Base-by-base conservation (phyloP, 1,284 basidiomycete genomes). In the Fereydounia khargensis region DNA sequence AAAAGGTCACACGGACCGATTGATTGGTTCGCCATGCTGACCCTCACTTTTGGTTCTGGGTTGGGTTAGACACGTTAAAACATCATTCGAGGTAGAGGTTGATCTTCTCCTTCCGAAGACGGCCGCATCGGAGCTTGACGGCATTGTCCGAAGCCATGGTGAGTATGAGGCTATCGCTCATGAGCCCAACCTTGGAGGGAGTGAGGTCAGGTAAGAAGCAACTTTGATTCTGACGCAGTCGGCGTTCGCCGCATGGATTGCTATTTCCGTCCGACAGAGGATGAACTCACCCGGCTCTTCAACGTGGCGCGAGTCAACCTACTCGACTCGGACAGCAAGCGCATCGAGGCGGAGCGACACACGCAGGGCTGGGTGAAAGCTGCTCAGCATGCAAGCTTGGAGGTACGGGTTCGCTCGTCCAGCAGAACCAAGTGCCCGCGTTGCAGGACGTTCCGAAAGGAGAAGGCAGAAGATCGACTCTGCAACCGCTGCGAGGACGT, bases 341-440 rank as follows among this genome's bases (percentile, higher is more conserved):
- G n/a, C n/a, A 14, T 8, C 2, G 8, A 36, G 0, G 32, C 22
- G 18, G 25, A 34, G 3, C 27, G 47, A 21, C n/a, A 25, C 2
- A 32, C 24, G 3, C n/a, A 35, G 16, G 43, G 43, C 4, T 23
- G n/a, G n/a, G n/a, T n/a, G n/a, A n/a, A n/a, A n/a, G n/a, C n/a
- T n/a, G n/a, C n/a, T n/a, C n/a, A 31, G 4, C 35, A 49, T 20
- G 28, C 32, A 4, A 38, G 32, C 7, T 38, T 65, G 3, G 33
- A 24, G 3, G 39, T 72, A 1, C 42, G 39, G 3, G 35, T 72
- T 4, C 47, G 59, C 9, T 49, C 45, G 7, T 63, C 65, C 2
- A 21, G 35, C 11, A 42, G 47, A n/a, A 45, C 63, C 31, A 62
- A 60, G 31, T 72, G 69, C 34, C 67, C 67, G 14, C 59, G 69